Evolutionary conservation across 495 filamentous ascomycete species (phyloP).

Genomic region (Pyronema omphalodes): DNA sequence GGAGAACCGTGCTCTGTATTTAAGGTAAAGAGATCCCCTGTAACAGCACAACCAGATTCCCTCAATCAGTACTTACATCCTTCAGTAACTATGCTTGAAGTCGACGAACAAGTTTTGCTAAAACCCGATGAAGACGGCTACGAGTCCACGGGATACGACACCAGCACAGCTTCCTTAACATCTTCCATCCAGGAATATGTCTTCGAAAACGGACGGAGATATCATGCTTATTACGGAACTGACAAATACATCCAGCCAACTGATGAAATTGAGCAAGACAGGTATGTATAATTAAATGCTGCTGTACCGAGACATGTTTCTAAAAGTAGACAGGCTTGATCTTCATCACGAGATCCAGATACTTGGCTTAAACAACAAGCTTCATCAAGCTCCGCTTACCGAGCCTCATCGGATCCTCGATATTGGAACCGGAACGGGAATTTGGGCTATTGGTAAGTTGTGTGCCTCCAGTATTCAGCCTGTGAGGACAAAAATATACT

Average conservation of each 20-base stretch:
- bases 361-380: slow-evolving; percentile 24
- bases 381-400: not conserved
- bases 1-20: too few relatives aligned
- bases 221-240: slow-evolving; percentile 28
- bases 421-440: slow-evolving; percentile 16
- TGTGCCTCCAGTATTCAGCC: too few relatives aligned
- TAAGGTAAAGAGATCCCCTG: too few relatives aligned
- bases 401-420: slow-evolving; percentile 6
- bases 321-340: slow-evolving; percentile 6
- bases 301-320: too few relatives aligned
- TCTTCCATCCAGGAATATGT: slow-evolving; percentile 37
- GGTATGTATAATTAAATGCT: slow-evolving; percentile 12
- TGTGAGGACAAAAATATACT: too few relatives aligned
- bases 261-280: slow-evolving; percentile 25
- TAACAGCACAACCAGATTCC: too few relatives aligned
- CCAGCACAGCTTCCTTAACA: slow-evolving; percentile 16
- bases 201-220: slow-evolving; percentile 49
- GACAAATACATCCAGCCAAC: too few relatives aligned
- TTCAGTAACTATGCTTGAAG: too few relatives aligned
- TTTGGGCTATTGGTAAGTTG: slow-evolving; percentile 28
- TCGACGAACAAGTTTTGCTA: too few relatives aligned
- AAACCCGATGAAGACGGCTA: too few relatives aligned
- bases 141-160: too few relatives aligned
- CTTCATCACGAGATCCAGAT: slow-evolving; percentile 36
- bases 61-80: too few relatives aligned